Evolutionary conservation across 1,139 yeast genomes (phyloP).

Genomic region (Meyerozyma carpophila): DNA sequence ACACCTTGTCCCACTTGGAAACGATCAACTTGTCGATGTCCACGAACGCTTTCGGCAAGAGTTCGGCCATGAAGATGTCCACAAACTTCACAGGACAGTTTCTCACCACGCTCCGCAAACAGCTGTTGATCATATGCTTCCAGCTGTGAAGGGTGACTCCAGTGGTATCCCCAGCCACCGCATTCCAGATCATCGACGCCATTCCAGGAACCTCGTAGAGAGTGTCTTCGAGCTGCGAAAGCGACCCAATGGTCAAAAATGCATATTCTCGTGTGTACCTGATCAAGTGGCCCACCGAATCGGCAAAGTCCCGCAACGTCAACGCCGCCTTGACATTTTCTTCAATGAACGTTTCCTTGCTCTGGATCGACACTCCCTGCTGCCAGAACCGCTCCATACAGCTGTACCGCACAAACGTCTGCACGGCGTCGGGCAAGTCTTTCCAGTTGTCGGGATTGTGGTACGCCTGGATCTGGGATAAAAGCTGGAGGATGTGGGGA

Average conservation of each 20-base stretch:
- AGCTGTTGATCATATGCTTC: slow-evolving; percentile 92
- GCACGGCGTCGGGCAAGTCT: slow-evolving; percentile 82
- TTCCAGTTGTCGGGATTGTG: slow-evolving; percentile 92
- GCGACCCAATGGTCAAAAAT: slow-evolving; percentile 81
- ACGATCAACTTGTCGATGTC: slow-evolving; percentile 70
- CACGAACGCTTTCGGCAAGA: slow-evolving; percentile 68
- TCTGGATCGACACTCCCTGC: slow-evolving; percentile 91
- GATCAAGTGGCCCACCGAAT: slow-evolving; percentile 94
- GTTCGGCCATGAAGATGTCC: slow-evolving; percentile 64
- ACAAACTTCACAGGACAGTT: slow-evolving; percentile 78
- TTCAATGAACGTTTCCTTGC: slow-evolving; percentile 90
- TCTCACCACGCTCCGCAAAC: slow-evolving; percentile 78
- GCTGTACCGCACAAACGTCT: slow-evolving; percentile 80
- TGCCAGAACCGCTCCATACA: slow-evolving; percentile 97
- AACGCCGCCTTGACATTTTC: slow-evolving; percentile 93
- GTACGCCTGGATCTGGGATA: slow-evolving; percentile 89
- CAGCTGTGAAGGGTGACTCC: slow-evolving; percentile 94
- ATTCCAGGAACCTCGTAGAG: slow-evolving; percentile 82
- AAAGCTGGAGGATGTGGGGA: slow-evolving; percentile 82
- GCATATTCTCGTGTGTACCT: slow-evolving; percentile 96
- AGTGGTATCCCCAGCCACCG: slow-evolving; percentile 76
- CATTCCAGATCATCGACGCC: slow-evolving; percentile 73
- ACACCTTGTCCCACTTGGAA: slow-evolving; percentile 70
- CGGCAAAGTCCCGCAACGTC: slow-evolving; percentile 93
- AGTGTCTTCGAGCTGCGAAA: slow-evolving; percentile 85